These are phyloP conservation scores for Malassezia sp. DNA, from an alignment of 1,284 basidiomycete genomes.

Conservation along the genomic window DNA sequence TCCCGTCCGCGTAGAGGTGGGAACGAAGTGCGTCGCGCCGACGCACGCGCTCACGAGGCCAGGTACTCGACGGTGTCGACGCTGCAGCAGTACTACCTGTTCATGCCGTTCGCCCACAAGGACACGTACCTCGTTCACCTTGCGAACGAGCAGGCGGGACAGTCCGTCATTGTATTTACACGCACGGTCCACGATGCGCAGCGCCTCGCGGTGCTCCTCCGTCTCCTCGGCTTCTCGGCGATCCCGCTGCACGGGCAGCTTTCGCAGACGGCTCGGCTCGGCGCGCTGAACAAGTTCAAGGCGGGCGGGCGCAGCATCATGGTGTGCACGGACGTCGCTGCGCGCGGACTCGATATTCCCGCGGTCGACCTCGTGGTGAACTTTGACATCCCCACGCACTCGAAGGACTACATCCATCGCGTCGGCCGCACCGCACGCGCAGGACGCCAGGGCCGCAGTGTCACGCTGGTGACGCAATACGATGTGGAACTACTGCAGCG, in stretches of 20 bases:
- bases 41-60: conserved; percentile 42
- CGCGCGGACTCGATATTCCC: conserved; percentile 82
- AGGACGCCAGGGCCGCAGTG: conserved; percentile 83
- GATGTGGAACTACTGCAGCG: conserved; percentile 93
- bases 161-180: conserved; percentile 92
- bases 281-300: conserved; percentile 93
- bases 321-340: conserved; percentile 95
- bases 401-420: conserved; percentile 97
- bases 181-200: conserved; percentile 89
- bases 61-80: conserved; percentile 95
- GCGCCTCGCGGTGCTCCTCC: conserved; percentile 74
- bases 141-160: conserved; percentile 75
- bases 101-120: conserved; percentile 84
- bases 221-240: conserved; percentile 83
- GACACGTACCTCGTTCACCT: conserved; percentile 84
- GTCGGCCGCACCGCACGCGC: conserved; percentile 95
- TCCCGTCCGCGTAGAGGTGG: conserved; percentile 85
- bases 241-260: conserved; percentile 93
- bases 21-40: conserved; percentile 58
- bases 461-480: conserved; percentile 95
- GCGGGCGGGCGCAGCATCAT: conserved; percentile 79
- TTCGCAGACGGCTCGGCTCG: conserved; percentile 81
- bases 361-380: conserved; percentile 95
- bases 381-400: conserved; percentile 94
- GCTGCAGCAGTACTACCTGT: conserved; percentile 85